Percentiles rank a stretch among this genome's conserved stretches.
Evolutionary conservation across 83 land plant genomes (phyloP).

Genomic region (Thuja plicata): DNA sequence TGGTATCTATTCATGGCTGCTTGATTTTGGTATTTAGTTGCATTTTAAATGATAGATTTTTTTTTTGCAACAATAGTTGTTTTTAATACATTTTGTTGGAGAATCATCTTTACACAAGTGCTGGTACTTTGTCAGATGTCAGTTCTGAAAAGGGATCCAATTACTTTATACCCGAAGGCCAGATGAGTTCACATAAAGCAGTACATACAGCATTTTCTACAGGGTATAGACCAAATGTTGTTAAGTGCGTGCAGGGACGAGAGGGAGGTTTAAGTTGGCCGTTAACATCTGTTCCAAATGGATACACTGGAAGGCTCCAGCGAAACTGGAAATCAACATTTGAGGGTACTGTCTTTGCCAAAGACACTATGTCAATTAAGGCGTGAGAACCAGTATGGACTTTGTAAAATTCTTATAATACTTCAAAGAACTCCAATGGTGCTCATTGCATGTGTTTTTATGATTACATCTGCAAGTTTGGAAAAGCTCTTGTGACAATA

Average conservation of each 20-base stretch:
- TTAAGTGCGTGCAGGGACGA: slow-evolving; percentile 24
- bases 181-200: neutral
- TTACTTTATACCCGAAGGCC: neutral
- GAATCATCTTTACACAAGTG: neutral
- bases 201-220: neutral
- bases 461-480: neutral
- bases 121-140: slow-evolving; percentile 6
- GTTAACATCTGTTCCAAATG: slow-evolving; percentile 7
- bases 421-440: neutral
- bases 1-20: neutral
- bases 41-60: neutral
- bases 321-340: slow-evolving; percentile 26
- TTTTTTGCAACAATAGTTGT: neutral
- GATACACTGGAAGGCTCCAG: slow-evolving; percentile 19
- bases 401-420: neutral
- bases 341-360: slow-evolving; percentile 15
- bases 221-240: slow-evolving; percentile 13
- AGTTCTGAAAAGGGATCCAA: neutral
- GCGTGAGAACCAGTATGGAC: neutral
- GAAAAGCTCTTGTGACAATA: neutral
- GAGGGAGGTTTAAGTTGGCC: slow-evolving; percentile 31
- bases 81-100: neutral
- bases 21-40: neutral
- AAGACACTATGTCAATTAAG: neutral
- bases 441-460: neutral